phyloP scores from a whole-genome alignment of 2,329 filamentous ascomycete species.

The Cladophialophora chaetospira region DNA sequence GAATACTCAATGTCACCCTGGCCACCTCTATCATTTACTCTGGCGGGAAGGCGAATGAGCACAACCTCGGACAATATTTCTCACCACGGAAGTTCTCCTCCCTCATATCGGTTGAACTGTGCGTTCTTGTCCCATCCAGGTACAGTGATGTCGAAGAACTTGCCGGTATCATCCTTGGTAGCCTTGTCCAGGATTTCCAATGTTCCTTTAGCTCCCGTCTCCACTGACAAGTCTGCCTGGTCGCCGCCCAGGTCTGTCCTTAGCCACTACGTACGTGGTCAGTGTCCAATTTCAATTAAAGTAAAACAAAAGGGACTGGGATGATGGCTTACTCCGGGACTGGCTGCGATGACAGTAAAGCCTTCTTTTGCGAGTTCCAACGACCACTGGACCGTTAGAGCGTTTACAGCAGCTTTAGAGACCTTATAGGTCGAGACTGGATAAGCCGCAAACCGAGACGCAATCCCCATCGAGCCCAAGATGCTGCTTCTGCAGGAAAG shows the following conservation, averaged over 20 bases:
- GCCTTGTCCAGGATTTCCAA: constrained; percentile 50
- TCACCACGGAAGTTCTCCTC: constrained; percentile 24
- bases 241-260: constrained; percentile 34
- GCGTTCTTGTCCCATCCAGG: constrained; percentile 37
- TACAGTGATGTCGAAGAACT: constrained; percentile 49
- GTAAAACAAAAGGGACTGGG: background rate
- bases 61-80: no score
- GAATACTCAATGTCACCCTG: no score
- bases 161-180: constrained; percentile 47
- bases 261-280: constrained; percentile 36
- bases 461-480: constrained; percentile 44
- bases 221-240: constrained; percentile 45
- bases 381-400: constrained; percentile 50
- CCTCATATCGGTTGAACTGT: constrained; percentile 43
- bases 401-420: constrained; percentile 52
- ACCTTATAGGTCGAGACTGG: constrained; percentile 42
- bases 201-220: constrained; percentile 42
- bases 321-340: constrained; percentile 38
- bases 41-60: no score
- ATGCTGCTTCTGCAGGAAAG: constrained; percentile 37
- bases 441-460: constrained; percentile 23
- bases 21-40: no score
- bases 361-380: constrained; percentile 41
- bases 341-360: constrained; percentile 46
- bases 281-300: background rate